These are phyloP conservation scores for Clonostachys byssicola DNA, from an alignment of 2,329 filamentous ascomycete species.

Conservation along the genomic window DNA sequence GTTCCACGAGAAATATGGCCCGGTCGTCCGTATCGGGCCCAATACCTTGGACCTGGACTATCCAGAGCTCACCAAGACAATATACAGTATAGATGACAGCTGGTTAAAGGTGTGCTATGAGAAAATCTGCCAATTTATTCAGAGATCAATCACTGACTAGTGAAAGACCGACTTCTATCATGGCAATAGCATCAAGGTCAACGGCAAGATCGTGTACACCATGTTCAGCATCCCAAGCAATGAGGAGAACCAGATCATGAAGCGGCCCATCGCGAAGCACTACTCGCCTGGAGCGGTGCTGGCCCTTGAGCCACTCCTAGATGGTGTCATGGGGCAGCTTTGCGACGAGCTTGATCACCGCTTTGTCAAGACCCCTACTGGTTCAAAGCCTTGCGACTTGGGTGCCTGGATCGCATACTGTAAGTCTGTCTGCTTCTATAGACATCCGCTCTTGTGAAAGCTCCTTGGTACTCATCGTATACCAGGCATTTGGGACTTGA, in stretches of 20 bases:
- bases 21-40: conserved; percentile 20
- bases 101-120: conserved; percentile 8
- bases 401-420: conserved; percentile 16
- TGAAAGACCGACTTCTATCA: conserved; percentile 28
- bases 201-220: conserved; percentile 27
- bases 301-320: conserved; percentile 21
- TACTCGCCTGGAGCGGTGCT: conserved; percentile 21
- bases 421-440: conserved; percentile 4
- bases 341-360: conserved; percentile 15
- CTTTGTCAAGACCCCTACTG: conserved; percentile 11
- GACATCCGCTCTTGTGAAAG: too few relatives aligned
- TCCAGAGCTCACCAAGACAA: conserved; percentile 16
- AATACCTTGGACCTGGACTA: conserved; percentile 17
- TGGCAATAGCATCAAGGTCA: conserved; percentile 22
- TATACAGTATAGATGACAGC: conserved; percentile 18
- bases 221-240: conserved; percentile 28
- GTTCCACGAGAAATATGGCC: conserved; percentile 20
- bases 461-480: too few relatives aligned
- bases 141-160: not conserved
- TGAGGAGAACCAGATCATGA: conserved; percentile 22
- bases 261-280: conserved; percentile 27
- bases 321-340: conserved; percentile 20
- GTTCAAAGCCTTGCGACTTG: conserved; percentile 5
- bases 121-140: not conserved
- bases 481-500: not conserved